Percentiles rank a stretch among this genome's conserved stretches.
Evolutionary conservation across 306 rosid species (phyloP).

Genomic region (Medicago ruthenica): DNA sequence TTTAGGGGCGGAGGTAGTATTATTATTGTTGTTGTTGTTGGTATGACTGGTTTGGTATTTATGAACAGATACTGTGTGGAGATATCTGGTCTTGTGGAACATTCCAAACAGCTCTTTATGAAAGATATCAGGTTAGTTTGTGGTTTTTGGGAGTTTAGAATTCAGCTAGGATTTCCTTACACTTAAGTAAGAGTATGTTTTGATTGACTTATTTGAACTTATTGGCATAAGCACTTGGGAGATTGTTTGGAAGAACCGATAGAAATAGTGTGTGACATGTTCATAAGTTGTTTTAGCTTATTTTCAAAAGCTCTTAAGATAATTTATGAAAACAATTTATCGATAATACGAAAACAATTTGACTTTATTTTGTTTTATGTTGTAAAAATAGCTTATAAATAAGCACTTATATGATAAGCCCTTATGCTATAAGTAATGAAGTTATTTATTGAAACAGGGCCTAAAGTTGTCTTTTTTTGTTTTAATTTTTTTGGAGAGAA

Average conservation of each 20-base stretch:
- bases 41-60: slow-evolving; percentile 29
- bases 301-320: background rate
- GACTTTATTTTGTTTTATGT: background rate
- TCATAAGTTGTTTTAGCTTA: background rate
- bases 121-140: slow-evolving; percentile 75
- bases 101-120: slow-evolving; percentile 66
- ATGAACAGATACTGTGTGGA: slow-evolving; percentile 65
- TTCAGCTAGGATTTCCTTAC: background rate
- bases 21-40: background rate
- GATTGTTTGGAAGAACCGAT: background rate
- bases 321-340: background rate
- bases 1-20: too few relatives aligned
- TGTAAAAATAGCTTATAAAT: background rate
- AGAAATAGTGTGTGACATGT: background rate
- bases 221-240: background rate
- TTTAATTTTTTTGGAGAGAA: background rate
- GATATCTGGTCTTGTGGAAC: slow-evolving; percentile 65
- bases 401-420: background rate
- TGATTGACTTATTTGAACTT: background rate
- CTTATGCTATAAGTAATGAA: background rate
- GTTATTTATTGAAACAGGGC: background rate
- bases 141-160: slow-evolving; percentile 8
- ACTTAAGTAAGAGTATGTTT: background rate
- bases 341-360: background rate
- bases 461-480: background rate